phyloP scores from a whole-genome alignment of 306 rosid species.

The Castanopsis chinensis region DNA sequence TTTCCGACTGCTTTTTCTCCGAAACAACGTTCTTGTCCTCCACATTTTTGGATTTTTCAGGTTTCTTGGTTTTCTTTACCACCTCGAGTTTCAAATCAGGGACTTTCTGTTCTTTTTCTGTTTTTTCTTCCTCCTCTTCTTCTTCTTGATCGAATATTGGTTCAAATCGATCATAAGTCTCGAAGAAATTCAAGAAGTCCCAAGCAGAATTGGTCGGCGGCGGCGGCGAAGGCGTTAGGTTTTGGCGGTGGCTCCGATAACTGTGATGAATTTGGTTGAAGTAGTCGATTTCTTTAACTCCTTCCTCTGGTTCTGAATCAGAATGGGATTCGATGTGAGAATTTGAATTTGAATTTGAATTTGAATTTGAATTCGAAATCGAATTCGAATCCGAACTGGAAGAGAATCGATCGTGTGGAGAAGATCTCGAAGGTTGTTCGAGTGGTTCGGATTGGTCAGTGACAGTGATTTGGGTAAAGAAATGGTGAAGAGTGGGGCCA shows the following conservation, averaged over 20 bases:
- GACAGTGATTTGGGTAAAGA: slow-evolving; percentile 39
- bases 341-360: slow-evolving; percentile 24
- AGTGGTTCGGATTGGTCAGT: neutral
- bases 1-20: slow-evolving; percentile 13
- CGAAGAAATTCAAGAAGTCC: slow-evolving; percentile 86
- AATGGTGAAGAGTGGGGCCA: slow-evolving; percentile 53
- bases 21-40: neutral
- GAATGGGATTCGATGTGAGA: slow-evolving; percentile 42
- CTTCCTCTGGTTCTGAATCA: slow-evolving; percentile 30
- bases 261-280: slow-evolving; percentile 12
- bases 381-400: slow-evolving; percentile 41
- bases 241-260: slow-evolving; percentile 4
- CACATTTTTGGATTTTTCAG: slow-evolving; percentile 14
- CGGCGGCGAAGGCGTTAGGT: slow-evolving; percentile 42
- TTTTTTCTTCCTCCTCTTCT: slow-evolving; percentile 18
- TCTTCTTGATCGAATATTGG: slow-evolving; percentile 23
- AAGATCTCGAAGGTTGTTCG: neutral
- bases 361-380: no score
- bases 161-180: slow-evolving; percentile 66
- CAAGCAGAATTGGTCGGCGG: slow-evolving; percentile 60
- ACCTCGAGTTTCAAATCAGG: neutral
- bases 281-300: slow-evolving; percentile 27
- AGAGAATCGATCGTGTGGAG: slow-evolving; percentile 19
- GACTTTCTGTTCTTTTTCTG: neutral
- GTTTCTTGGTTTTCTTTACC: slow-evolving; percentile 5